Percentiles rank a stretch among this genome's conserved stretches.
phyloP scores from a whole-genome alignment of 306 rosid genomes.

The Quercus gilva region DNA sequence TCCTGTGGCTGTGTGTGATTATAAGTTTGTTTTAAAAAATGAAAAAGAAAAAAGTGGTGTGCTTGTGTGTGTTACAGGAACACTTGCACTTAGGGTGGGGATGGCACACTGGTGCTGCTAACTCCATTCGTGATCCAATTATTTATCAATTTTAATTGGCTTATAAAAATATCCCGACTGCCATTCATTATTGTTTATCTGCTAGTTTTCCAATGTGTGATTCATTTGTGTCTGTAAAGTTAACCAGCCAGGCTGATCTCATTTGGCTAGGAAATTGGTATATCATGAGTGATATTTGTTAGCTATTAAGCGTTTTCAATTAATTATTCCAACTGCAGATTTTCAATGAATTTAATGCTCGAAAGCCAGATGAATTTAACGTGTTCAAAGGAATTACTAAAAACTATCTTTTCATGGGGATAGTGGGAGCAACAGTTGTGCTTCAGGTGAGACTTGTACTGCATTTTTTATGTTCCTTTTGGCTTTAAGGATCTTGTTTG shows the following conservation, averaged over 20 bases:
- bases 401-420: slow-evolving; percentile 80
- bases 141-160: not conserved
- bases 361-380: slow-evolving; percentile 79
- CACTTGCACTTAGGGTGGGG: not conserved
- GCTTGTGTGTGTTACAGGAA: not conserved
- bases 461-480: not conserved
- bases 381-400: slow-evolving; percentile 69
- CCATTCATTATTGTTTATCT: not conserved
- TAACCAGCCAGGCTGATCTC: not conserved
- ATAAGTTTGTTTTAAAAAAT: too few relatives aligned
- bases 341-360: slow-evolving; percentile 88
- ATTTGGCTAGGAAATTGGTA: not conserved
- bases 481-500: not conserved
- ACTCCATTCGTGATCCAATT: not conserved
- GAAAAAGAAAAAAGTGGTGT: not conserved
- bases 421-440: slow-evolving; percentile 57
- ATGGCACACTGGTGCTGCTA: not conserved
- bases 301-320: slow-evolving; percentile 8
- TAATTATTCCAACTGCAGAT: slow-evolving; percentile 41
- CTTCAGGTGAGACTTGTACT: slow-evolving; percentile 64
- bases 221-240: not conserved
- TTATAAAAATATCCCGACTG: not conserved
- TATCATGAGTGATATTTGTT: not conserved
- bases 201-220: not conserved
- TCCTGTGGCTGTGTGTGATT: not conserved